Evolutionary conservation across 352 stramenopile species (phyloP), one percentile per base, ranked within the genome.

Genomic region (Phytophthora niederhauseri): DNA sequence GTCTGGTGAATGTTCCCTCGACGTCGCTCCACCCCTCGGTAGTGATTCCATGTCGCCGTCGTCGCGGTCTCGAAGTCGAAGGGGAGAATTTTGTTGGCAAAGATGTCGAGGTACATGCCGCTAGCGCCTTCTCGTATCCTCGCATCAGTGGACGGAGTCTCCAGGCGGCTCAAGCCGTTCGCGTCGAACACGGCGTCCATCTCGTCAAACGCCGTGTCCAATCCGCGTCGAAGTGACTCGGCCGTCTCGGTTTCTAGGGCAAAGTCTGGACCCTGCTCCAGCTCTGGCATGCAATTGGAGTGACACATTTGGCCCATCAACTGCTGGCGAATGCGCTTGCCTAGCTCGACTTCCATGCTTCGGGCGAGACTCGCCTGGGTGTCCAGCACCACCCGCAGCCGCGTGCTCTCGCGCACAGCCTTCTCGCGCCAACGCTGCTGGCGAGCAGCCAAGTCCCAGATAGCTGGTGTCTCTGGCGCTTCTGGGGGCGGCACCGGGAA

Each of bases 91-190:
- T 72, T 85, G 45, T 64, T 75, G 7, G 72, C 77, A 22, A 72
- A 80, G 3, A 85, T 72, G 34, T 85, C 77, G 5, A 85, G 50
- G 31, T 80, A 76, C 64, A 82, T 72, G 38, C 74, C 71, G 36
- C 61, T 64, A 3, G 53, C 53, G 6, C 64, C 70, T 19, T 80
- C 66, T 62, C 63, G 72, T 61, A 77, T 70, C 54, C 68, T 63
- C 26, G 69, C 64, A 22, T 77, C 61, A 5, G 61, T 72, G 45
- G 54, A 57, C 1, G 65, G 53, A 1, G 41, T 68, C 41, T 75
- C 69, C 48, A 73, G 17, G 61, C 30, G 63, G 31, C 43, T 48
- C 22, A 79, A 51, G 7, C 69, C 61, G 41, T 77, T 80, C 24
- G 45, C 57, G 6, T 53, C 51, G 46, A 78, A 82, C 14, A 82